These are phyloP conservation scores for Hyparrhenia diplandra DNA, from an alignment of 176 grass and related monocot species.

Conservation along the genomic window DNA sequence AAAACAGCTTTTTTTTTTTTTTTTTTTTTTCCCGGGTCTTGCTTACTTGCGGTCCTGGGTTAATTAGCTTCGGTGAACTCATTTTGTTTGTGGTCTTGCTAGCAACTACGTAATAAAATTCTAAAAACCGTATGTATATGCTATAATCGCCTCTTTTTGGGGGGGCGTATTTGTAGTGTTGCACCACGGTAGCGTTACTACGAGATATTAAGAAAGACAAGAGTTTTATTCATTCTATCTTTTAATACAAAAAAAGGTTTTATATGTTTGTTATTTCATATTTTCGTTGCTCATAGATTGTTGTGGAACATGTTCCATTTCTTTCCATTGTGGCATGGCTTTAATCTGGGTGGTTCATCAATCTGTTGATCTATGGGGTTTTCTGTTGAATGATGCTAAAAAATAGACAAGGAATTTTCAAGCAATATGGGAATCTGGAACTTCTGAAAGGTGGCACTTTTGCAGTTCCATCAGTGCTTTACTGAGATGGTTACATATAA, in stretches of 20 bases:
- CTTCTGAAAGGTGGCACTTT: slow-evolving; percentile 5
- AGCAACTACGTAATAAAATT: neutral
- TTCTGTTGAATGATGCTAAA: neutral
- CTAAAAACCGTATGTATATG: neutral
- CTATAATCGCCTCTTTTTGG: neutral
- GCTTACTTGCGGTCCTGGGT: neutral
- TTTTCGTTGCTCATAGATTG: neutral
- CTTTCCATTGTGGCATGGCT: neutral
- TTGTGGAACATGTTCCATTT: neutral
- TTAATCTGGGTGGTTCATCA: slow-evolving; percentile 8
- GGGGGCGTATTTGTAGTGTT: neutral
- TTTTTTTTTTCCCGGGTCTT: too few relatives aligned
- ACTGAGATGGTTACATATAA: slow-evolving; percentile 7
- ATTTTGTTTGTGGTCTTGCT: neutral
- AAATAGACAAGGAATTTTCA: neutral
- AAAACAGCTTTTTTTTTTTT: slow-evolving; percentile 2
- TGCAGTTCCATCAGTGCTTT: slow-evolving; percentile 8
- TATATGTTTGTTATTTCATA: neutral
- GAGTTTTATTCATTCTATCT: neutral
- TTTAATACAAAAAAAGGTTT: neutral
- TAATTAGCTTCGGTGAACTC: neutral
- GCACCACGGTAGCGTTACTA: neutral
- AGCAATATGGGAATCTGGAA: slow-evolving; percentile 9
- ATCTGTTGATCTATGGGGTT: neutral
- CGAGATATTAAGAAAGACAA: neutral